Conservation (phyloP, 805 yeast genomes). For the Lachancea nothofagi region DNA sequence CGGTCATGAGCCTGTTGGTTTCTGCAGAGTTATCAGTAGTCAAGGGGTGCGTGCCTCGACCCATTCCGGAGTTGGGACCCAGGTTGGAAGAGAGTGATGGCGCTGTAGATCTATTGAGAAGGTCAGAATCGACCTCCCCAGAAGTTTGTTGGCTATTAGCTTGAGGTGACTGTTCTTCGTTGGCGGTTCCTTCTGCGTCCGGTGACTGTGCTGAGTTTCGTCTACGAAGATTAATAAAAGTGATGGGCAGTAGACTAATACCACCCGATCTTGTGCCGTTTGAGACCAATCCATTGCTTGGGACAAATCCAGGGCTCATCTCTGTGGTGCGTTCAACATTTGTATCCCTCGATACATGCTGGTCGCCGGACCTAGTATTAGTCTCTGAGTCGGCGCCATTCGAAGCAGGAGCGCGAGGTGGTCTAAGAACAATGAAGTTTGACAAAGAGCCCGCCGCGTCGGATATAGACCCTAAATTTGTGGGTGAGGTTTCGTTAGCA, state of each 20-base stretch:
- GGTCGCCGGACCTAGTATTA: background rate
- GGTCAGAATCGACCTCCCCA: no score
- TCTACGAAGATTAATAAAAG: constrained; percentile 8
- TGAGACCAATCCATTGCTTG: background rate
- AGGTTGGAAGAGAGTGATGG: background rate
- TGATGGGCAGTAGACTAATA: constrained; percentile 6
- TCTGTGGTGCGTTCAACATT: constrained; percentile 2
- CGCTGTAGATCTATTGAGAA: no score
- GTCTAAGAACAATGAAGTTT: constrained; percentile 7
- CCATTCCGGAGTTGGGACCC: no score
- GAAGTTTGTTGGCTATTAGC: no score
- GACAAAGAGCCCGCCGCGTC: constrained; percentile 2
- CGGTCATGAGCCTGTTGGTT: constrained; percentile 21
- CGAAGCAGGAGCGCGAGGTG: constrained; percentile 3
- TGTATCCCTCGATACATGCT: no score
- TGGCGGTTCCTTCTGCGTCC: background rate
- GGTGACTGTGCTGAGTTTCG: background rate
- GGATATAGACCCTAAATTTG: background rate
- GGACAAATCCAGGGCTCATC: no score
- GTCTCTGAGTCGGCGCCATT: background rate
- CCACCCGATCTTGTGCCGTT: constrained; percentile 5
- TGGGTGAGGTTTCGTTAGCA: background rate
- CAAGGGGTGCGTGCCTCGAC: background rate
- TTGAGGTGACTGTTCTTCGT: no score
- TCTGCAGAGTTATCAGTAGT: constrained; percentile 4